A percentile compares a stretch with the other conserved stretches of the same genome.
phyloP scores from a whole-genome alignment of 2,329 filamentous ascomycete genomes.

The Pseudophaeomoniella oleicola region DNA sequence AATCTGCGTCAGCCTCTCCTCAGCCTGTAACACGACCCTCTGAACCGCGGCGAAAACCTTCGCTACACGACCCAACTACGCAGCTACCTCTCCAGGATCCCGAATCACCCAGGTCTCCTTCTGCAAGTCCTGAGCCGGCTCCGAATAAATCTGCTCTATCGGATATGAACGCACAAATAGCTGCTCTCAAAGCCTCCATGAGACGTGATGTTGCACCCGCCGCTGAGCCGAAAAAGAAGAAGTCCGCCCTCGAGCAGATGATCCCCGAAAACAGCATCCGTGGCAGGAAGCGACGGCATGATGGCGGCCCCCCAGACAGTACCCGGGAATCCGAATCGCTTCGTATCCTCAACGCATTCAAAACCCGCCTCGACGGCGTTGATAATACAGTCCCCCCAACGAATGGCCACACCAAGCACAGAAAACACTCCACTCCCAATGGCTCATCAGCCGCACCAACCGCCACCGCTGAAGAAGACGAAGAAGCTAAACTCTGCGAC shows the following conservation, averaged over 20 bases:
- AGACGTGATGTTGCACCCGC: constrained; percentile 21
- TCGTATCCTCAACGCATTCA: constrained; percentile 64
- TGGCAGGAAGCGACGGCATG: constrained; percentile 27
- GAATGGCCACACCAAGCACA: constrained; percentile 7
- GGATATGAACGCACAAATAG: constrained; percentile 26
- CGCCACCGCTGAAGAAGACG: constrained; percentile 23
- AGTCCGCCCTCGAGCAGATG: constrained; percentile 31
- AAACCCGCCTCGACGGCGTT: constrained; percentile 51
- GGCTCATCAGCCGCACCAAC: constrained; percentile 2
- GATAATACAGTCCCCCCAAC: constrained; percentile 17
- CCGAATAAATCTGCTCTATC: constrained; percentile 20
- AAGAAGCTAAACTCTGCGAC: constrained; percentile 70
- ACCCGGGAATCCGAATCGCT: constrained; percentile 49
- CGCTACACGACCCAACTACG: constrained; percentile 24
- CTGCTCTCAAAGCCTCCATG: constrained; percentile 31
- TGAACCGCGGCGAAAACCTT: constrained; percentile 16
- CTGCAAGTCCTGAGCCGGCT: constrained; percentile 13
- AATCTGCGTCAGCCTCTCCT: constrained; percentile 18
- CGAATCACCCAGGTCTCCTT: constrained; percentile 22
- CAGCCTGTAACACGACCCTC: constrained; percentile 10
- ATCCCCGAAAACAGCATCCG: constrained; percentile 32
- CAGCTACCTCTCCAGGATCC: constrained; percentile 30
- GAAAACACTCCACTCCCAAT: constrained; percentile 2
- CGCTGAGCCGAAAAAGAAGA: constrained; percentile 21
- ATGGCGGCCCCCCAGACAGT: constrained; percentile 20